Evolutionary conservation across 2,329 filamentous ascomycete genomes (phyloP).

Genomic region (Capronia epimyces): DNA sequence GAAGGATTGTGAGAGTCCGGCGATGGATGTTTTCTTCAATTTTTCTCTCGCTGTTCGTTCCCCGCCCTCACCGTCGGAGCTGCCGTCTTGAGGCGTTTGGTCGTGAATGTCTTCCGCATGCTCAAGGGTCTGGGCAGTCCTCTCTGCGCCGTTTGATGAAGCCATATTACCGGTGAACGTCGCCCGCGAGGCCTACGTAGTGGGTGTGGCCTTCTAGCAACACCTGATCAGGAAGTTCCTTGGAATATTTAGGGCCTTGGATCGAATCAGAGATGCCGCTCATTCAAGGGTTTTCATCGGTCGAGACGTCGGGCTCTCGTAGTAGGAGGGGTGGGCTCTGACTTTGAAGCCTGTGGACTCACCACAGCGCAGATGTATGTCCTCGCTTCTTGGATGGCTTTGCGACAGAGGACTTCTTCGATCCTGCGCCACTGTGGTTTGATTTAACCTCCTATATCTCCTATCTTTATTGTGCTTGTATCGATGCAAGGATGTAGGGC

Average conservation of each 20-base stretch:
- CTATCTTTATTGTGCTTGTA: no score
- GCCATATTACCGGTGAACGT: conserved; percentile 10
- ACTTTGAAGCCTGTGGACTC: background rate
- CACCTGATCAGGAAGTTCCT: background rate
- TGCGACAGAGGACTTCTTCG: no score
- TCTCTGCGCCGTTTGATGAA: conserved; percentile 1
- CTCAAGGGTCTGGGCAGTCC: background rate
- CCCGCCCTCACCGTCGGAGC: conserved; percentile 34
- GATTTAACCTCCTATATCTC: no score
- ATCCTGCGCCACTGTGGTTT: no score
- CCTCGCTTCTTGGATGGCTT: background rate
- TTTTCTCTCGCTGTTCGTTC: conserved; percentile 57
- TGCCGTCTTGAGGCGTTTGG: conserved; percentile 15
- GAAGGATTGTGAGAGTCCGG: conserved; percentile 32
- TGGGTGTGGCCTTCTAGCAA: background rate
- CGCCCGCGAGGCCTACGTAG: background rate
- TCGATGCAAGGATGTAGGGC: no score
- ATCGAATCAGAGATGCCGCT: background rate
- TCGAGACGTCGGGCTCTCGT: background rate
- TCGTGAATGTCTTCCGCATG: conserved; percentile 17
- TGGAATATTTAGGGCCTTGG: background rate
- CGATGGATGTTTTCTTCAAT: conserved; percentile 58
- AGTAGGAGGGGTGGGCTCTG: background rate
- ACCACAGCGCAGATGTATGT: background rate
- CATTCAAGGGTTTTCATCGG: background rate